Percentiles rank a stretch among this genome's conserved stretches.
These are phyloP conservation scores for Komagataella pastoris DNA, from an alignment of 805 yeast species.

Conservation along the genomic window DNA sequence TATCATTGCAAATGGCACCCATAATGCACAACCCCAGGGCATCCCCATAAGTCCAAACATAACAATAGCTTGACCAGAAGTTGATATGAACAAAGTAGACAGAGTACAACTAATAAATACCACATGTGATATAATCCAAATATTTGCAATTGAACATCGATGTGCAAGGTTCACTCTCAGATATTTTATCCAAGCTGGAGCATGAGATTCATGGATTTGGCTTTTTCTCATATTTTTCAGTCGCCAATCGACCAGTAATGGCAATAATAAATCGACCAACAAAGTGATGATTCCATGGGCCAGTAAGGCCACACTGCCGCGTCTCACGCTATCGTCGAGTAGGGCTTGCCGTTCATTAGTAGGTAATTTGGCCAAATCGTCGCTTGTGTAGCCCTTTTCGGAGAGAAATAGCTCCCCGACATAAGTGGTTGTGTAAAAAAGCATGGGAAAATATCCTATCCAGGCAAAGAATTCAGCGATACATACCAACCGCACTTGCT, in stretches of 20 bases:
- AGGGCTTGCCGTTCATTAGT: slow-evolving; percentile 19
- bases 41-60: slow-evolving; percentile 42
- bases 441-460: slow-evolving; percentile 57
- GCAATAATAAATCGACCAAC: slow-evolving; percentile 28
- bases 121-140: slow-evolving; percentile 39
- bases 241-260: slow-evolving; percentile 18
- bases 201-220: slow-evolving; percentile 2
- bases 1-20: slow-evolving; percentile 55
- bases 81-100: slow-evolving; percentile 29
- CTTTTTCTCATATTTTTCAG: slow-evolving; percentile 4
- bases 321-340: slow-evolving; percentile 32
- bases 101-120: slow-evolving; percentile 35
- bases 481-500: slow-evolving; percentile 37
- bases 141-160: slow-evolving; percentile 18
- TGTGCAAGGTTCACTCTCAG: slow-evolving; percentile 3
- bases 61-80: slow-evolving; percentile 27
- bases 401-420: slow-evolving; percentile 43
- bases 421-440: slow-evolving; percentile 52
- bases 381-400: slow-evolving; percentile 18
- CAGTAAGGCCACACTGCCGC: slow-evolving; percentile 38
- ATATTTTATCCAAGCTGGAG: slow-evolving; percentile 4
- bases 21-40: slow-evolving; percentile 53
- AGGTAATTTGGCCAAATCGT: slow-evolving; percentile 25
- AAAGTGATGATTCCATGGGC: slow-evolving; percentile 35
- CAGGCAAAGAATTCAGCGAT: slow-evolving; percentile 50